Evolutionary conservation across 495 filamentous ascomycete genomes (phyloP).

Genomic region (Penicillium turbatum): DNA sequence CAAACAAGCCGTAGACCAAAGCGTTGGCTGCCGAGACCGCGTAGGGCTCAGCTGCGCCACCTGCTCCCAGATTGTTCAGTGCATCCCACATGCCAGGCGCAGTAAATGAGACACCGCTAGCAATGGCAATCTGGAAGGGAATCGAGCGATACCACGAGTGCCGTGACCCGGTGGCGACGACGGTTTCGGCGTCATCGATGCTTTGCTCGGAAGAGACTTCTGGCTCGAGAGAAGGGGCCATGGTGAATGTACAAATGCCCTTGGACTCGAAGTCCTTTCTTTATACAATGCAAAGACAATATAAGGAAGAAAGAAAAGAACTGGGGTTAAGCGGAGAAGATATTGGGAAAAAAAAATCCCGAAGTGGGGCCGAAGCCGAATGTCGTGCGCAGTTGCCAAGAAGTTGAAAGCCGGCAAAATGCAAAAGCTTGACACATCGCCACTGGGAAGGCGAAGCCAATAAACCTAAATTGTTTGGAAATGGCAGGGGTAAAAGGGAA

Average conservation of each 20-base stretch:
- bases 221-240: background rate
- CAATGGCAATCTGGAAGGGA: slow-evolving; percentile 33
- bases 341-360: background rate
- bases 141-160: slow-evolving; percentile 20
- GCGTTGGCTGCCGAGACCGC: slow-evolving; percentile 34
- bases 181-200: background rate
- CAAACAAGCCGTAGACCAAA: slow-evolving; percentile 30
- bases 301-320: background rate
- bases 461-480: too few relatives aligned
- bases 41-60: slow-evolving; percentile 32
- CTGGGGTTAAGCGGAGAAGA: background rate
- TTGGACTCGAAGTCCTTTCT: background rate
- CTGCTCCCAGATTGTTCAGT: slow-evolving; percentile 32
- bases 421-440: slow-evolving; percentile 1
- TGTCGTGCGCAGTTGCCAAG: slow-evolving; percentile 10
- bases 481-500: too few relatives aligned
- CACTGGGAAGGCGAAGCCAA: too few relatives aligned
- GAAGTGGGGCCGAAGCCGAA: background rate
- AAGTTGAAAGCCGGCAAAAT: background rate
- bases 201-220: background rate
- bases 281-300: background rate
- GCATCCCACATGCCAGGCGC: slow-evolving; percentile 38
- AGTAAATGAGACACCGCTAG: slow-evolving; percentile 33
- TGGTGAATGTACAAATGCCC: background rate
- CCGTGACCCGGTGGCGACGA: background rate